Evolutionary conservation across 2,329 filamentous ascomycete genomes (phyloP), one percentile per base, ranked within the genome.

Genomic region (Periconia sp.): DNA sequence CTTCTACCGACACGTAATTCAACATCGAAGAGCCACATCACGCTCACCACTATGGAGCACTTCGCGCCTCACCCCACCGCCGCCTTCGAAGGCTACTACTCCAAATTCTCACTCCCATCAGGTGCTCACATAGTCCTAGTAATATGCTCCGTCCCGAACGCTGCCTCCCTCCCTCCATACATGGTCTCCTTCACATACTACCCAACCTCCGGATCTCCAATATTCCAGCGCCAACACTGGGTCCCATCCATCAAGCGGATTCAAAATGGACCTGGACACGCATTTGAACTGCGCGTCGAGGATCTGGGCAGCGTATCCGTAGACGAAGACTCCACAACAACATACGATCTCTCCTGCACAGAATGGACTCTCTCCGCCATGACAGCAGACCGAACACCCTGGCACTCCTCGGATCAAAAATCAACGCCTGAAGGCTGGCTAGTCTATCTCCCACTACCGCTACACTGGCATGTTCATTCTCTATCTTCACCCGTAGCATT

Each of bases 401-500:
- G 76, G 75, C 12, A 63, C 53, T 8, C 45, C 13, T 40, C 44
- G 17, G 58, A 61, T 32, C 50, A 18, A 24, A 46, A 37, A 13
- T 13, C 58, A 15, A 77, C 74, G 1, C 77, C 77, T 0, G 76
- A 78, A 50, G 70, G 71, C 26, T 65, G 63, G 46, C 65, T 79
- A n/a, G 69, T 73, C 4, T 45, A 71, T 15, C 61, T 79, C 0
- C 75, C 75, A 1, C 57, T 79, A 0, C 77, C 77, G 1, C 56
- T 79, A 2, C 77, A 79, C 47, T 79, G 76, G 77, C 75, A 78
- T 48, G 77, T 79, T 4, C 73, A 78, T 22, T 74, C 73, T 1
- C 65, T 76, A 6, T 65, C 57, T 26, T 77, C 75, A 1, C 54
- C 65, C 1, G 70, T 69, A 37, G 57, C 59, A 3, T 75, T 73